A percentile compares a stretch with the other conserved stretches of the same genome.
Evolutionary conservation across 768 basidiomycete genomes (phyloP).

Genomic region (Gloeopeniophorella convolvens): DNA sequence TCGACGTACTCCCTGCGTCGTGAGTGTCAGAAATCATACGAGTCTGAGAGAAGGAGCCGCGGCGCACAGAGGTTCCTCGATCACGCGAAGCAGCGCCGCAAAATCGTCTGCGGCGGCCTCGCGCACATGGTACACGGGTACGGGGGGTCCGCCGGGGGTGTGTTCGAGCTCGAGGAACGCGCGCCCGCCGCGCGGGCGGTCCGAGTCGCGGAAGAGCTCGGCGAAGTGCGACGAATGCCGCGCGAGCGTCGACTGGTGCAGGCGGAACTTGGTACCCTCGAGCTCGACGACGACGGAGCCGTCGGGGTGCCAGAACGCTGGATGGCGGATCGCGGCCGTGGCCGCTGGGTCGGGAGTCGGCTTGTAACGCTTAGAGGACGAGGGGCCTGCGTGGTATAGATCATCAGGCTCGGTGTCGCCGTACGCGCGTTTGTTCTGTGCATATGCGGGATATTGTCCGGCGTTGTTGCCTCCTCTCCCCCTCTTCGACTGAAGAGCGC

Average conservation of each 20-base stretch:
- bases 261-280: constrained; percentile 29
- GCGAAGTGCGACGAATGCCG: constrained; percentile 32
- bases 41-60: neutral
- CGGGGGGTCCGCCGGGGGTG: neutral
- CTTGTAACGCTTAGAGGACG: neutral
- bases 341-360: no score
- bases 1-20: constrained; percentile 24
- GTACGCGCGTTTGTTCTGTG: neutral
- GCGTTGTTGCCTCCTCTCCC: neutral
- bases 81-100: constrained; percentile 26
- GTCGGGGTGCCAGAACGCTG: constrained; percentile 31
- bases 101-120: constrained; percentile 30
- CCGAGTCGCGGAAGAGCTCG: constrained; percentile 18
- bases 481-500: neutral
- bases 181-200: neutral
- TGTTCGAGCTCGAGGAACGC: constrained; percentile 1
- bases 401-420: no score
- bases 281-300: constrained; percentile 33
- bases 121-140: constrained; percentile 23
- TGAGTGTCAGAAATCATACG: neutral
- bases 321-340: no score
- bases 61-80: constrained; percentile 32
- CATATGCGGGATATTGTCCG: no score
- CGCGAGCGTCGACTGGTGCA: constrained; percentile 33
- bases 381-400: neutral